A percentile compares a stretch with the other conserved stretches of the same genome.
Conservation (phyloP, 192 early-diverging fungal species). For the Backusella psychrophila region DNA sequence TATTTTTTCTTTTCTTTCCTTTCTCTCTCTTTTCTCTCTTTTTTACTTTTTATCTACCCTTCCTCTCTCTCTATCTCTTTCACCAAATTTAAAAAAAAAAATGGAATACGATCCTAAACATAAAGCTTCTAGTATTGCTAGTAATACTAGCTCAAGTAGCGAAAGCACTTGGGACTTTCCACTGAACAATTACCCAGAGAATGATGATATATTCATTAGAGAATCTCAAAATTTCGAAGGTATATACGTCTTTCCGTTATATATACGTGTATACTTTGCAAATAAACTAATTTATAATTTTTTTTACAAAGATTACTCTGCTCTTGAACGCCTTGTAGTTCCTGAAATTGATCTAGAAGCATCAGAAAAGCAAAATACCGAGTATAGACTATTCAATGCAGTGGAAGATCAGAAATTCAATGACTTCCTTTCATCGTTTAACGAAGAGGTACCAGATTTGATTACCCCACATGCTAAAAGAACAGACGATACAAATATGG, state of each 20-base stretch:
- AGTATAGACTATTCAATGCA: neutral
- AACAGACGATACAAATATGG: neutral
- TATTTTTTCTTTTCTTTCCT: neutral
- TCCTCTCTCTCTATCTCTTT: conserved; percentile 4
- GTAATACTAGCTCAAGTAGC: conserved; percentile 20
- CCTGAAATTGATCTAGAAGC: neutral
- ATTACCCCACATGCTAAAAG: conserved; percentile 1
- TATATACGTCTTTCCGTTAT: neutral
- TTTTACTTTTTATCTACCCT: neutral
- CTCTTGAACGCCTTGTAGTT: neutral
- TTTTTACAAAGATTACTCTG: neutral
- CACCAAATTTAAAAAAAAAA: neutral
- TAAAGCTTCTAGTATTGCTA: conserved; percentile 21
- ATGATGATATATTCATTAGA: neutral
- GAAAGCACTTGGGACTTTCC: conserved; percentile 3
- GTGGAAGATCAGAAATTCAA: neutral
- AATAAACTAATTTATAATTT: neutral
- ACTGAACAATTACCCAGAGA: neutral
- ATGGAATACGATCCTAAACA: conserved; percentile 19
- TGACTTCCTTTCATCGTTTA: neutral
- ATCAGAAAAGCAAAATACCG: neutral
- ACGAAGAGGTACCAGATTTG: neutral
- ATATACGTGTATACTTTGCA: neutral
- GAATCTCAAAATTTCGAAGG: conserved; percentile 1
- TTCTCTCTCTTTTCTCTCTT: neutral